Percentiles rank a stretch among this genome's conserved stretches.
Evolutionary conservation across 768 basidiomycete genomes (phyloP).

Genomic region (Russula vinacea): DNA sequence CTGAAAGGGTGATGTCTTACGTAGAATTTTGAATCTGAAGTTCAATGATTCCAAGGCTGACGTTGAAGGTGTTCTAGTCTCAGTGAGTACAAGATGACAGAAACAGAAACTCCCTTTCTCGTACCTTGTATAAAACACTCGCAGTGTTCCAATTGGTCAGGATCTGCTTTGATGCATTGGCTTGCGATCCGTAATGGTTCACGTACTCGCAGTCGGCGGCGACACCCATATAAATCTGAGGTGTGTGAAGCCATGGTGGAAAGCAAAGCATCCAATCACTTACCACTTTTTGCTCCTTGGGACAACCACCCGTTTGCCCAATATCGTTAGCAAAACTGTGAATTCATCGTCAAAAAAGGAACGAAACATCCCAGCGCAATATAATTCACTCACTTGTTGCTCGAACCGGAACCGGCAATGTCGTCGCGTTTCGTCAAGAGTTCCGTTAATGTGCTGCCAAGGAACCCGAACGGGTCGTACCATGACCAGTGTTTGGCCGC

Average conservation of each 20-base stretch:
- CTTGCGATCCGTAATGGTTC: constrained; percentile 54
- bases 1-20: constrained; percentile 35
- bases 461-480: constrained; percentile 42
- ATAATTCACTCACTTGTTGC: constrained; percentile 46
- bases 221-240: constrained; percentile 73
- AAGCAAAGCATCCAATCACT: constrained; percentile 30
- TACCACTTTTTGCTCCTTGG: constrained; percentile 65
- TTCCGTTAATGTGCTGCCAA: constrained; percentile 36
- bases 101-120: constrained; percentile 14
- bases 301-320: constrained; percentile 68
- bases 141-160: constrained; percentile 79
- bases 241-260: neutral
- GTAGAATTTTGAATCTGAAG: constrained; percentile 63
- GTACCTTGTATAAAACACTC: constrained; percentile 64
- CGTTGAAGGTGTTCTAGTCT: constrained; percentile 66
- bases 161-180: constrained; percentile 70
- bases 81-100: constrained; percentile 3
- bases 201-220: constrained; percentile 86
- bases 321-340: constrained; percentile 66
- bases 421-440: constrained; percentile 51
- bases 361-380: neutral
- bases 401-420: constrained; percentile 49
- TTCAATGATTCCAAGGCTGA: constrained; percentile 80
- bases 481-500: constrained; percentile 38
- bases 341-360: neutral